Conservation (phyloP, 306 rosid species). For the Trifolium dubium region DNA sequence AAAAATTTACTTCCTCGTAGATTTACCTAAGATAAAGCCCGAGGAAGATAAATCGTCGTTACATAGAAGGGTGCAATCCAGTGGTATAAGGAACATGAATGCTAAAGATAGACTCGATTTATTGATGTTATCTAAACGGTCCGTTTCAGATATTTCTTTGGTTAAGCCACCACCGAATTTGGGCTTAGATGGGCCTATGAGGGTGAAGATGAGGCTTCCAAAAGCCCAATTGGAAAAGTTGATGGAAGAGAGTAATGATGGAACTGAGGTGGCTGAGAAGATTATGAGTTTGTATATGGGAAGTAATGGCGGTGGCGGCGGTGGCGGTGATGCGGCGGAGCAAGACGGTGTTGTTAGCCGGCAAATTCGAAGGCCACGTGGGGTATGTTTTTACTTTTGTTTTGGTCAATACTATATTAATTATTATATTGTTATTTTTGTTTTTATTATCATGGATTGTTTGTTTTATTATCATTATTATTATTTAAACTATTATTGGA, state of each 20-base stretch:
- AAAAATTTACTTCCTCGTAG: constrained; percentile 65
- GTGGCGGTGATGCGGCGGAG: constrained; percentile 32
- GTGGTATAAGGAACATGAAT: constrained; percentile 52
- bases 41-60: constrained; percentile 31
- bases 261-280: constrained; percentile 64
- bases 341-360: constrained; percentile 35
- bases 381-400: constrained; percentile 48
- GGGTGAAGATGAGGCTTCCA: constrained; percentile 72
- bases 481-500: background rate
- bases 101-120: constrained; percentile 83
- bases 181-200: constrained; percentile 46
- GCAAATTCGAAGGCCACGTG: constrained; percentile 42
- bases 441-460: background rate
- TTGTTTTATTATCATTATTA: background rate
- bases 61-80: constrained; percentile 59
- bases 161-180: background rate
- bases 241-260: constrained; percentile 66
- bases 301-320: background rate
- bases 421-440: background rate
- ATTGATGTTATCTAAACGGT: constrained; percentile 71
- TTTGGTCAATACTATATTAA: background rate
- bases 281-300: constrained; percentile 58
- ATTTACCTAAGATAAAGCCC: constrained; percentile 51
- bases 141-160: constrained; percentile 60
- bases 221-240: constrained; percentile 64